These are phyloP conservation scores for Trichoderma afroharzianum DNA, from an alignment of 2,329 filamentous ascomycete genomes.

Conservation along the genomic window DNA sequence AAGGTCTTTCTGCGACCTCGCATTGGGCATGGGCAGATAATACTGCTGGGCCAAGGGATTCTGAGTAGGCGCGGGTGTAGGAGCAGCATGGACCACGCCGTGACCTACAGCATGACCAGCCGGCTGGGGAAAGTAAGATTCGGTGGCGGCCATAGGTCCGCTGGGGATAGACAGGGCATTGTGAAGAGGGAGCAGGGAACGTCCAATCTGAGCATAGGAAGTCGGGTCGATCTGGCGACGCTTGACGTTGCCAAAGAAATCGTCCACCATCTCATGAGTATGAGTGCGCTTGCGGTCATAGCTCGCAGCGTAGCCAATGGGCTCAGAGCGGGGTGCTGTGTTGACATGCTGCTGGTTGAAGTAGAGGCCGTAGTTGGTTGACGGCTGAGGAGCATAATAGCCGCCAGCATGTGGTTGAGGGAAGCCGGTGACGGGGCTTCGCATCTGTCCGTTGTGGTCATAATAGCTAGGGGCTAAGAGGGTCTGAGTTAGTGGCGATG, in stretches of 20 bases:
- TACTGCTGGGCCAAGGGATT: slow-evolving; percentile 65
- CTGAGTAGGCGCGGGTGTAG: slow-evolving; percentile 58
- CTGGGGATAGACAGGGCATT: slow-evolving; percentile 62
- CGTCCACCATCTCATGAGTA: slow-evolving; percentile 81
- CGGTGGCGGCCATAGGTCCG: slow-evolving; percentile 40
- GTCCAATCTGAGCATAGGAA: slow-evolving; percentile 88
- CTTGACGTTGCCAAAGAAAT: slow-evolving; percentile 92
- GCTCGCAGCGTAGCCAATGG: slow-evolving; percentile 58
- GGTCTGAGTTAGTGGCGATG: background rate
- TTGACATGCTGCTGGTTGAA: slow-evolving; percentile 64
- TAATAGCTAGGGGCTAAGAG: slow-evolving; percentile 56
- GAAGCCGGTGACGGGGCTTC: slow-evolving; percentile 52
- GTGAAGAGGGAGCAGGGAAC: slow-evolving; percentile 79
- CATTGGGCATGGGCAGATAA: slow-evolving; percentile 78
- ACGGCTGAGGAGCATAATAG: slow-evolving; percentile 57
- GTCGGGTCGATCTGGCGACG: slow-evolving; percentile 83
- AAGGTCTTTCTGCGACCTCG: slow-evolving; percentile 90
- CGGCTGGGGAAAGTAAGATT: slow-evolving; percentile 48
- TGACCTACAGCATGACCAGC: slow-evolving; percentile 46
- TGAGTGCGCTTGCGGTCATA: slow-evolving; percentile 80
- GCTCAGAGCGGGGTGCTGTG: slow-evolving; percentile 52
- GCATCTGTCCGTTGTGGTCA: slow-evolving; percentile 62
- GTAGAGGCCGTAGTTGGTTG: slow-evolving; percentile 68
- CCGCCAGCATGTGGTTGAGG: slow-evolving; percentile 50
- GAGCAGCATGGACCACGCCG: slow-evolving; percentile 23